phyloP scores from a whole-genome alignment of 768 basidiomycete genomes.

The Lactifluus subvellereus region DNA sequence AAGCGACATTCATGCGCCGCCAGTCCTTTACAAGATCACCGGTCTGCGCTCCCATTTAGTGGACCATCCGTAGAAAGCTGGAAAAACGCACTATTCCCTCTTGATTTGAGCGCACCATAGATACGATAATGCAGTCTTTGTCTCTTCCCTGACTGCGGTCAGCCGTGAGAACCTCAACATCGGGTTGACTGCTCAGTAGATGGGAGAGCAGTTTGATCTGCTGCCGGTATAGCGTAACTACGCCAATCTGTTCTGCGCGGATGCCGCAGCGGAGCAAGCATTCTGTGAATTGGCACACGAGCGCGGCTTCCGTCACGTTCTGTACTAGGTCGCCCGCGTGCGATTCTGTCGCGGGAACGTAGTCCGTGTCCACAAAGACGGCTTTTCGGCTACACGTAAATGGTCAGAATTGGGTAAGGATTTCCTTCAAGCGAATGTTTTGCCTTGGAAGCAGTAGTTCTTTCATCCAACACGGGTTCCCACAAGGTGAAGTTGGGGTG shows the following conservation, averaged over 20 bases:
- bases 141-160: slow-evolving; percentile 93
- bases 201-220: slow-evolving; percentile 86
- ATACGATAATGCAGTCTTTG: slow-evolving; percentile 92
- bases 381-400: slow-evolving; percentile 59
- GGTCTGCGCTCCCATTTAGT: slow-evolving; percentile 42
- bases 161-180: slow-evolving; percentile 82
- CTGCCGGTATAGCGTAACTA: slow-evolving; percentile 91
- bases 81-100: slow-evolving; percentile 52
- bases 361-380: slow-evolving; percentile 92
- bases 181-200: slow-evolving; percentile 47
- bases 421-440: slow-evolving; percentile 23
- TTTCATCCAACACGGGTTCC: slow-evolving; percentile 65
- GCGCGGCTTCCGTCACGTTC: slow-evolving; percentile 72
- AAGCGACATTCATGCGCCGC: slow-evolving; percentile 94
- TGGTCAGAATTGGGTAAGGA: neutral
- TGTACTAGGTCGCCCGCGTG: slow-evolving; percentile 85
- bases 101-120: slow-evolving; percentile 86
- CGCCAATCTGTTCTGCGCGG: slow-evolving; percentile 63
- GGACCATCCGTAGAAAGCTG: neutral
- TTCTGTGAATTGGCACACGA: slow-evolving; percentile 62
- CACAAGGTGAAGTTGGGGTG: slow-evolving; percentile 30
- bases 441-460: slow-evolving; percentile 59
- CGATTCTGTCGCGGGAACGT: slow-evolving; percentile 70
- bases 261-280: slow-evolving; percentile 64
- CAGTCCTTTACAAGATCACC: slow-evolving; percentile 94